A percentile compares a stretch with the other conserved stretches of the same genome.
phyloP scores from a whole-genome alignment of 805 yeast species.

The Hermanozyma aechmeae region DNA sequence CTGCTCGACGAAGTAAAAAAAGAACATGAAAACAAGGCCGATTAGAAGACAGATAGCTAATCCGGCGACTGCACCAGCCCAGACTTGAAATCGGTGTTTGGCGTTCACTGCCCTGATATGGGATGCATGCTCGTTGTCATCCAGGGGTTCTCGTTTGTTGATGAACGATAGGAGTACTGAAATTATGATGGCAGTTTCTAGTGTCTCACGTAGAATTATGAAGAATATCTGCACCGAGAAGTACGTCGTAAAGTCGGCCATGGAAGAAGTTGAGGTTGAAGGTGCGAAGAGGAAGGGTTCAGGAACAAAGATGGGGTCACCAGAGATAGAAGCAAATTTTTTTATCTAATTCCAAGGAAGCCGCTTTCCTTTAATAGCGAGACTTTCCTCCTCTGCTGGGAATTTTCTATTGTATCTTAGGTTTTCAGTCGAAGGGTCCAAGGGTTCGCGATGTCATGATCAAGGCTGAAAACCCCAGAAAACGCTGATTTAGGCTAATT shows the following conservation, averaged over 20 bases:
- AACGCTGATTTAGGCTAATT: too few species aligned
- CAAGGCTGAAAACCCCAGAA: too few species aligned
- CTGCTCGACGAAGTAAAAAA: conserved; percentile 70
- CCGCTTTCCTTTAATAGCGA: background rate
- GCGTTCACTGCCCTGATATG: conserved; percentile 4
- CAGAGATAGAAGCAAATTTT: background rate
- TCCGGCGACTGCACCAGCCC: conserved; percentile 76
- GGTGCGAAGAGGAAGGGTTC: background rate
- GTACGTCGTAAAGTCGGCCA: conserved; percentile 14
- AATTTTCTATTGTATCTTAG: background rate
- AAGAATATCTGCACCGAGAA: conserved; percentile 70
- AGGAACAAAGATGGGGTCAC: background rate
- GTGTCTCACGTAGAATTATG: conserved; percentile 62
- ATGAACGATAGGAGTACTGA: conserved; percentile 67
- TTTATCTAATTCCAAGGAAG: background rate
- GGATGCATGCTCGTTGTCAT: conserved; percentile 2
- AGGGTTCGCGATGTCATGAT: too few species aligned
- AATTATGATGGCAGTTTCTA: conserved; percentile 69
- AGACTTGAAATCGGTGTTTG: conserved; percentile 54
- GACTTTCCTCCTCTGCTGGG: background rate
- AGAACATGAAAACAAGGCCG: conserved; percentile 61
- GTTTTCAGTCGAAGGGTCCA: too few species aligned
- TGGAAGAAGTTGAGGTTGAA: background rate
- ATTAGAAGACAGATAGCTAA: conserved; percentile 57
- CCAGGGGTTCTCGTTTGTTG: conserved; percentile 32